Percentiles rank a stretch among this genome's conserved stretches.
Evolutionary conservation across 2,329 filamentous ascomycete species (phyloP).

Genomic region (Simplicillium aogashimaense): DNA sequence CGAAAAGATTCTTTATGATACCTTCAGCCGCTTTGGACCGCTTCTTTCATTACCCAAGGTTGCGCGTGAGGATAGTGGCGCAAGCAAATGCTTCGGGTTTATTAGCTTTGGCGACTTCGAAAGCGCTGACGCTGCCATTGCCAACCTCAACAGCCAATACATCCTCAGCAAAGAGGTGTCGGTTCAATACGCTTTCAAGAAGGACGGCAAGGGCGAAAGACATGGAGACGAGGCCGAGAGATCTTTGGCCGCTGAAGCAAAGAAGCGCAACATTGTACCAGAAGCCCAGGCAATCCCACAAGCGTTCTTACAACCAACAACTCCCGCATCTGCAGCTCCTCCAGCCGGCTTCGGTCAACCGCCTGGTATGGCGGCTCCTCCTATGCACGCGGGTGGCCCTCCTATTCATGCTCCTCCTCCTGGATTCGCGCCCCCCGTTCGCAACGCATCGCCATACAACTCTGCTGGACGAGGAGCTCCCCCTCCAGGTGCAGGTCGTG

Average conservation of each 20-base stretch:
- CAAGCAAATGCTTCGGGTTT: slow-evolving; percentile 94
- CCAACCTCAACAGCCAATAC: slow-evolving; percentile 92
- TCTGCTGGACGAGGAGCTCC: slow-evolving; percentile 14
- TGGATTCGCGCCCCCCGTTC: slow-evolving; percentile 25
- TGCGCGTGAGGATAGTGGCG: slow-evolving; percentile 76
- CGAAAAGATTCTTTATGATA: slow-evolving; percentile 93
- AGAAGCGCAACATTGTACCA: slow-evolving; percentile 85
- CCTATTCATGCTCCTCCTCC: slow-evolving; percentile 13
- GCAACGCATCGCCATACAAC: slow-evolving; percentile 24
- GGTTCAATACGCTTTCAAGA: slow-evolving; percentile 98
- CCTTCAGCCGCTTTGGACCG: slow-evolving; percentile 81
- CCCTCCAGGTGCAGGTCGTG: slow-evolving; percentile 15
- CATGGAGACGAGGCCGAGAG: slow-evolving; percentile 93
- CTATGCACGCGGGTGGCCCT: slow-evolving; percentile 15
- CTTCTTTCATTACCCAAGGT: slow-evolving; percentile 82
- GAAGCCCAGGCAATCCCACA: slow-evolving; percentile 68
- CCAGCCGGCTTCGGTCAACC: slow-evolving; percentile 10
- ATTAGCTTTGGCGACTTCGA: slow-evolving; percentile 91
- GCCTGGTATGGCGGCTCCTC: slow-evolving; percentile 24
- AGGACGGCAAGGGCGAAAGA: slow-evolving; percentile 92
- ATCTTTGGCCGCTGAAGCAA: slow-evolving; percentile 82
- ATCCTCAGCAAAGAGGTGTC: slow-evolving; percentile 94
- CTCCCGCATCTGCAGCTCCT: slow-evolving; percentile 9
- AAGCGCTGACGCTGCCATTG: slow-evolving; percentile 80
- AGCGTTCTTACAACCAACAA: slow-evolving; percentile 45